Base-by-base conservation (phyloP, 139 green algal genomes). In the Coelastrella sp. region DNA sequence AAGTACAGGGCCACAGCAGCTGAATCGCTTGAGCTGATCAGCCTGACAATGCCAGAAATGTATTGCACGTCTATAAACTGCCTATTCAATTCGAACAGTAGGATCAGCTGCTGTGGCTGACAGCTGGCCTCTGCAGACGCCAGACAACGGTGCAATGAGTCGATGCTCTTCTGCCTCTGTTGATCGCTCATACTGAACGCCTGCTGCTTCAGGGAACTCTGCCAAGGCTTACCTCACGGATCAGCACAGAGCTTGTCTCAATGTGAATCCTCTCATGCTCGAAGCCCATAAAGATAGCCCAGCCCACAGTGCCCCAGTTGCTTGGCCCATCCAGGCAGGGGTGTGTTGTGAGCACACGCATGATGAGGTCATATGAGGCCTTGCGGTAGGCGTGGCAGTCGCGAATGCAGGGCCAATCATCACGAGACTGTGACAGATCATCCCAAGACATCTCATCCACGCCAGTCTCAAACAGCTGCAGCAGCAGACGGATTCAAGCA, bases 361-460 rank as follows among this genome's bases (percentile, higher is more conserved):
- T 47, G 68, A 88, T 88, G 54, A 94, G 80, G 10, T 68, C 19
- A 75, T 95, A 95, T 0, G 91, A 91, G 60, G 93, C 91, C 76
- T 88, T 66, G 56, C 94, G 88, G 89, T 96, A 96, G 19, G 87
- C 92, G 5, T 92, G 88, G 20, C 93, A 82, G 20, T 92, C 86
- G 0, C 84, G 80, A 58, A 95, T 89, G 0, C 88, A 61, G 0
- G 96, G 96, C 96, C 96, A 98, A 90, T 95, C 86, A 76, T 97
- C 95, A n/a, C 94, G 92, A 20, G 94, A 95, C 83, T 95, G 95
- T 20, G 90, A 95, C 47, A 98, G 91, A 92, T 98, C 96, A 80
- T 98, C 96, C 96, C 95, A 97, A 20, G 83, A 93, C 96, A 98
- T 97, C 94, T 98, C 96, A 77, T 98, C 96, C 85, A 98, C 96